Conservation (phyloP, 352 stramenopile species). For the Phytophthora meadii region DNA sequence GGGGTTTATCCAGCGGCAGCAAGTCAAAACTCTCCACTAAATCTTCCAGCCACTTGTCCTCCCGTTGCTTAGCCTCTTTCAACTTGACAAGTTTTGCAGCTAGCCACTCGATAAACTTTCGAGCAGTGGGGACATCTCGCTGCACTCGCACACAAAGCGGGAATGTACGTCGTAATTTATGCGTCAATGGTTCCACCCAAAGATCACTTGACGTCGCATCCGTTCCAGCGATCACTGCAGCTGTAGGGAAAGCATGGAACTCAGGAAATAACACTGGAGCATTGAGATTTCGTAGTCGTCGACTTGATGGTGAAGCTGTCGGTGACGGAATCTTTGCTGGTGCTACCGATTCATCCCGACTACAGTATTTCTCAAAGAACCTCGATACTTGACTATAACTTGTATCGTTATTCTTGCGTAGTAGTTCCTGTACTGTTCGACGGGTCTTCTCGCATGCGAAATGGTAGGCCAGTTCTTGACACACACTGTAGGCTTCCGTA, state of each 20-base stretch:
- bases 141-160: slow-evolving; percentile 64
- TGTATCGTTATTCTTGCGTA: slow-evolving; percentile 70
- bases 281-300: slow-evolving; percentile 28
- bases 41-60: slow-evolving; percentile 63
- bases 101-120: slow-evolving; percentile 73
- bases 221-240: slow-evolving; percentile 68
- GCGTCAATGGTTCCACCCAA: slow-evolving; percentile 75
- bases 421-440: slow-evolving; percentile 58
- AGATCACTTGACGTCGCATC: slow-evolving; percentile 81
- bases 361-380: slow-evolving; percentile 70
- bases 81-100: slow-evolving; percentile 59
- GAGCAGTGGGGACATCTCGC: slow-evolving; percentile 60
- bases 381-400: slow-evolving; percentile 69
- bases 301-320: slow-evolving; percentile 1
- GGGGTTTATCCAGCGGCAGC: slow-evolving; percentile 30
- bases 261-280: slow-evolving; percentile 44
- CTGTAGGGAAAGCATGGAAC: slow-evolving; percentile 63
- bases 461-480: slow-evolving; percentile 74
- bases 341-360: slow-evolving; percentile 5
- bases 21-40: slow-evolving; percentile 62
- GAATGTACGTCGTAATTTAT: slow-evolving; percentile 75
- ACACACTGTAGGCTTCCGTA: slow-evolving; percentile 47
- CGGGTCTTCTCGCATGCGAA: slow-evolving; percentile 65
- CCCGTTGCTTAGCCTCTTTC: slow-evolving; percentile 32
- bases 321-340: background rate